phyloP scores from a whole-genome alignment of 176 grass and related monocot species.

The Hordeum vulgare region DNA sequence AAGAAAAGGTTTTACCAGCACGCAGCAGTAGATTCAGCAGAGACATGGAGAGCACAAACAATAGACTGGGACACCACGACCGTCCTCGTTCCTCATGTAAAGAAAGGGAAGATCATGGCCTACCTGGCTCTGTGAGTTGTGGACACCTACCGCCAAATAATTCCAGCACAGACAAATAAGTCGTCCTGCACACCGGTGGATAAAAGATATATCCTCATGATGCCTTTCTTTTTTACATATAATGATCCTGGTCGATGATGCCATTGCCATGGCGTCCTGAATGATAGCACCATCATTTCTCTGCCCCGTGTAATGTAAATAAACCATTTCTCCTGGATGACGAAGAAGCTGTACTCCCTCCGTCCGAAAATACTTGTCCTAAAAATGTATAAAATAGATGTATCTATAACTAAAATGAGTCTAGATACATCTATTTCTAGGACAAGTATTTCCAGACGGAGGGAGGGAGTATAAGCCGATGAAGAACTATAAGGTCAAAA shows the following conservation, averaged over 20 bases:
- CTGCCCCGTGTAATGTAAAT: neutral
- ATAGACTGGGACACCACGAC: slow-evolving; percentile 31
- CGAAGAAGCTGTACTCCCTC: too few relatives aligned
- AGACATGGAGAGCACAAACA: slow-evolving; percentile 23
- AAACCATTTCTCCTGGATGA: too few relatives aligned
- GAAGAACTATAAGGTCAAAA: neutral
- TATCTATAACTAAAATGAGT: too few relatives aligned
- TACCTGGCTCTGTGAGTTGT: slow-evolving; percentile 31
- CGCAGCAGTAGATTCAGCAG: neutral
- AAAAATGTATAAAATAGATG: too few relatives aligned
- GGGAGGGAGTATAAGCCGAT: neutral
- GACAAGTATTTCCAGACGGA: too few relatives aligned
- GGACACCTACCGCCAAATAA: slow-evolving; percentile 31
- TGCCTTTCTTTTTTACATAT: neutral
- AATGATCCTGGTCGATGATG: neutral
- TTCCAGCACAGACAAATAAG: slow-evolving; percentile 16
- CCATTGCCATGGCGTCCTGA: neutral
- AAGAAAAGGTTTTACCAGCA: neutral
- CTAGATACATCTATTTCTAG: too few relatives aligned
- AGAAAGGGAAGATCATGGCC: slow-evolving; percentile 29
- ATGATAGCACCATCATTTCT: slow-evolving; percentile 29
- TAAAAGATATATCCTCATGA: slow-evolving; percentile 14
- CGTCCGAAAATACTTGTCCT: too few relatives aligned
- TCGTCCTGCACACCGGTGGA: neutral
- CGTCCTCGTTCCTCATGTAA: neutral